Base-by-base conservation (phyloP, 108 stramenopile genomes). In the Fistulifera solaris region DNA sequence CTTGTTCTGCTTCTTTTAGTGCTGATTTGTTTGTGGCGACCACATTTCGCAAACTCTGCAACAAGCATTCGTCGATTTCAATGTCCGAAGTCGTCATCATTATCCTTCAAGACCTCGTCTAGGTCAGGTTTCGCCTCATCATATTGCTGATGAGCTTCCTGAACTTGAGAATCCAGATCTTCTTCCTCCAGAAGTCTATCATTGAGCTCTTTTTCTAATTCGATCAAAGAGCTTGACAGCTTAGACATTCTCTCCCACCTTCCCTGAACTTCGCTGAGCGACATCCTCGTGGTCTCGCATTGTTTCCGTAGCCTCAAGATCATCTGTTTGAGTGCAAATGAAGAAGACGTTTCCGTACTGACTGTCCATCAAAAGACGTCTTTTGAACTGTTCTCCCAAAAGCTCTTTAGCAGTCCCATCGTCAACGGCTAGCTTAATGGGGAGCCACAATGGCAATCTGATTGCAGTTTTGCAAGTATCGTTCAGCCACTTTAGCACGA, bases 301-400 rank as follows among this genome's bases (percentile, higher is more conserved):
- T 11, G 60, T 72, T 53, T 76, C 75, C 13, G 71, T 65, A 12
- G 64, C 56, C 47, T 76, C 68, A 2, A 62, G 38, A 16, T 72
- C 75, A 54, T 76, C 75, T 0, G 71, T 69, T 56, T 76, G 71
- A 22, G 75, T 76, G 31, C 71, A 72, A 40, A 76, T 66, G 38
- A 76, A 76, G 40, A 57, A 65, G 10, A 72, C 38, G 24, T 72
- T 68, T 1, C 70, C 67, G 48, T 76, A 76, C 12, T 65, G 55
- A 1, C 75, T 71, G 39, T 76, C 71, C 75, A 76, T 76, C 22
- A 76, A 38, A n/a, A 76, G 49, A 12, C 67, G 54, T n/a, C 75
- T 27, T 27, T 68, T 68, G 63, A 76, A 72, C 38, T 71, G 67
- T 40, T 71, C 75, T 11, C 71, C 75, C 28, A 76, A 38, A 16